A percentile compares a stretch with the other conserved stretches of the same genome.
phyloP scores from a whole-genome alignment of 2,329 filamentous ascomycete species.

The Epichloe gansuensis region DNA sequence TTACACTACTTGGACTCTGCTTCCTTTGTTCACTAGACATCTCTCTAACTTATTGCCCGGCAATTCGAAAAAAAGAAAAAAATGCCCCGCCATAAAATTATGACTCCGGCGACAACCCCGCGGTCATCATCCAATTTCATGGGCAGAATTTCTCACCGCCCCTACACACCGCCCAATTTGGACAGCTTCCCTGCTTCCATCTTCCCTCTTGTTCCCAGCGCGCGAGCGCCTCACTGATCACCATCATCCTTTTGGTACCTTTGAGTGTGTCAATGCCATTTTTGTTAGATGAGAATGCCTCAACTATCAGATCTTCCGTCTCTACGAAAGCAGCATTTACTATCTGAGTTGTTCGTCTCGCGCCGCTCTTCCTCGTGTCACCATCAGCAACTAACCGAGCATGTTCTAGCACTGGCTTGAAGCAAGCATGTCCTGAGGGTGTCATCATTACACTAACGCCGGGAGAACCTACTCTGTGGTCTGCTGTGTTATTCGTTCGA shows the following conservation, averaged over 20 bases:
- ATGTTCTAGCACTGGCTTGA: slow-evolving; percentile 56
- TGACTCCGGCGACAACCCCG: slow-evolving; percentile 3
- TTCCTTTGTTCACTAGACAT: no score
- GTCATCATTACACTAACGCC: slow-evolving; percentile 78
- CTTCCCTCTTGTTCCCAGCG: neutral
- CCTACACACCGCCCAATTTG: slow-evolving; percentile 1
- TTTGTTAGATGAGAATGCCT: neutral
- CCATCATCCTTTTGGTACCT: neutral
- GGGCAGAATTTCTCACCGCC: slow-evolving; percentile 14
- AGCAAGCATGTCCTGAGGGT: slow-evolving; percentile 71
- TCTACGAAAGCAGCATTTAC: slow-evolving; percentile 61
- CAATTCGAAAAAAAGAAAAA: no score
- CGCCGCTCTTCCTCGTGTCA: neutral
- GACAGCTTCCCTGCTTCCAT: neutral
- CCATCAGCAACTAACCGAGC: neutral
- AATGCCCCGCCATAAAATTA: neutral
- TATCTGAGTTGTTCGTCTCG: slow-evolving; percentile 64
- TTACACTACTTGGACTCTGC: no score
- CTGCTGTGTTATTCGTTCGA: slow-evolving; percentile 81
- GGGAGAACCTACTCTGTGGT: slow-evolving; percentile 72
- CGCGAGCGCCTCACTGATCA: neutral
- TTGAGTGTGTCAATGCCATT: neutral
- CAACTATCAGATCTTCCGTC: slow-evolving; percentile 36
- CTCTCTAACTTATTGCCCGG: no score
- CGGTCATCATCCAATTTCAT: slow-evolving; percentile 4